Base-by-base conservation (phyloP, 129 eudicot genomes). In the Chrysanthemum lavandulifolium region DNA sequence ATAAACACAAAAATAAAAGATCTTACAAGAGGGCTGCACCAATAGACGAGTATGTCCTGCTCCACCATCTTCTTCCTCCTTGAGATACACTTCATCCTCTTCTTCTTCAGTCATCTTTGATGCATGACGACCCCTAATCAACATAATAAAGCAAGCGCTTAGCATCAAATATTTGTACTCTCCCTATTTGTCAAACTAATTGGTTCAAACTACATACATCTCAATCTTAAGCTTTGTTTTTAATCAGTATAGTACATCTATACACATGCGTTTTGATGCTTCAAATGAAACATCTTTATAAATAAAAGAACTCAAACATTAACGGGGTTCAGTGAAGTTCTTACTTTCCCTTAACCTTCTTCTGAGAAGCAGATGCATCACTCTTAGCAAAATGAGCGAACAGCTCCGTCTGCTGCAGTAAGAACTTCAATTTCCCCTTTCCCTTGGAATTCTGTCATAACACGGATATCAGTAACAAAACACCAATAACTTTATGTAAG, bases 361-460 rank as follows among this genome's bases (percentile, higher is more conserved):
- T 93, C 80, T 76, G 86, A 31, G 97, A 53, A 45, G 88, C 82
- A 59, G 97, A 81, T 61, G 71, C 89, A 7, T 86, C 97, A 59
- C 91, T 86, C 80, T 94, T 94, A 45, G 98, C 98, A 76, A 94
- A 94, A 78, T 94, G 98, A 18, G 98, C 96, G 84, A 94, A 94
- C 52, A 94, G 64, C 78, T 94, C 98, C 1, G 98, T 94, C 65
- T 94, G 98, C 88, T 94, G 96, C 74, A 94, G 67, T 10, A 94
- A 91, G 79, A 86, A 94, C 80, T 90, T 90, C 83, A 94, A 54
- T n/a, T 89, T 92, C 54, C 98, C 98, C 61, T 94, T 87, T 63
- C 98, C 98, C 80, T 84, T 90, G 84, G 71, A 86, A 82, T 91
- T 89, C 98, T 92, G 87, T 63, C 55, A 76, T 52, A 65, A n/a